Base-by-base conservation (phyloP, 495 filamentous ascomycete species). In the Hyaloscypha variabilis region DNA sequence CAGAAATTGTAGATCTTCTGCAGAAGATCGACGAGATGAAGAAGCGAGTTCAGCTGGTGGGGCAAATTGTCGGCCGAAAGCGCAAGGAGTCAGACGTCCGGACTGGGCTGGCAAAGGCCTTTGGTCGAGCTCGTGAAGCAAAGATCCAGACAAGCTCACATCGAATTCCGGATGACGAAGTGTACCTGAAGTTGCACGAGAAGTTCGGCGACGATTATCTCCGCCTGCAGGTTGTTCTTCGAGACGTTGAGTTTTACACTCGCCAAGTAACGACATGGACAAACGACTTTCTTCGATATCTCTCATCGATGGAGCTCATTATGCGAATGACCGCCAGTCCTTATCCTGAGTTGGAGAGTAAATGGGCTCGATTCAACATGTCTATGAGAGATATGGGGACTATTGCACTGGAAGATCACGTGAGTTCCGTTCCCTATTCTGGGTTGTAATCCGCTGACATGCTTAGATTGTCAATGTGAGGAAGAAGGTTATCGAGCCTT, bases 1-100 rank as follows among this genome's bases (percentile, higher is more conserved):
- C 83, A 34, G 83, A 86, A 56, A 82, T 95, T 58, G 88, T 87
- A 24, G 85, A 83, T 14, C 86, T 94, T 51, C 88, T 91, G 42
- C 83, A 89, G 31, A 88, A 93, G 26, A 97, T 99, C 71, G 96
- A 98, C 78, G 91, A 94, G 65, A 83, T 92, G 67, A 97, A 97
- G 76, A 93, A 91, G 74, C 90, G 94, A 14, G 91, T 91, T 26
- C 91, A 97, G 67, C 84, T 96, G 62, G 89, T 98, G 28, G 92
- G 90, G 6, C 89, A 96, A 74, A 93, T 96, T 67, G 88, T 95
- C 46, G 62, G 88, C 54, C 85, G 92, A 49, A 95, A 95, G 77
- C 88, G 92, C 66, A 96, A 96, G 71, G 92, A 97, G 66, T 93
- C 92, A 0, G 93, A 97, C 78, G 90, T 94, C 60, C 85, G 91